Conservation (phyloP, 2,329 filamentous ascomycete genomes). For the Aaosphaeria arxii region DNA sequence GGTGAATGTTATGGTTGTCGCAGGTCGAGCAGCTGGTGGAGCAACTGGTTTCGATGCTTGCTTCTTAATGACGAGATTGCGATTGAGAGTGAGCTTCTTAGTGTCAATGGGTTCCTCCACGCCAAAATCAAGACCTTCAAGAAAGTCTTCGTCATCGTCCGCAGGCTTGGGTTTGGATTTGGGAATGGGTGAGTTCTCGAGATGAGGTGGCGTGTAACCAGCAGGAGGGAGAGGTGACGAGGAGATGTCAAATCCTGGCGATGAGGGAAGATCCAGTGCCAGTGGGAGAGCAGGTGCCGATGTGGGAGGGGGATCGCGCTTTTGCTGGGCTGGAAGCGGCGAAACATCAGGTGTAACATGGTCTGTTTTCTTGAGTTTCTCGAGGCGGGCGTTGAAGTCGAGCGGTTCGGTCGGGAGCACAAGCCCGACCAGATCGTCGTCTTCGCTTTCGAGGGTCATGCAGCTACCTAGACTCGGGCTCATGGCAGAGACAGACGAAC, state of each 20-base stretch:
- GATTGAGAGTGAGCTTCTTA: slow-evolving; percentile 79
- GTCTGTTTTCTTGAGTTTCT: slow-evolving; percentile 61
- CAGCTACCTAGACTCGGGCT: slow-evolving; percentile 92
- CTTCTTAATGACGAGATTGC: slow-evolving; percentile 85
- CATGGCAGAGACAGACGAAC: slow-evolving; percentile 82
- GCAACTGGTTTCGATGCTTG: slow-evolving; percentile 52
- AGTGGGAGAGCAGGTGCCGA: slow-evolving; percentile 18
- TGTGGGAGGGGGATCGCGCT: slow-evolving; percentile 24
- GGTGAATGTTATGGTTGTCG: slow-evolving; percentile 87
- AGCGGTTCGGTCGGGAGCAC: slow-evolving; percentile 80
- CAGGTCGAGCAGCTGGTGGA: slow-evolving; percentile 68
- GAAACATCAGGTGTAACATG: slow-evolving; percentile 17
- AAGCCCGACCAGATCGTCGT: slow-evolving; percentile 88
- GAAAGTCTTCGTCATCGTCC: slow-evolving; percentile 67
- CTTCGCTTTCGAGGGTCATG: slow-evolving; percentile 87
- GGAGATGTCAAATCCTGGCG: slow-evolving; percentile 7
- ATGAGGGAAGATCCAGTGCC: slow-evolving; percentile 12
- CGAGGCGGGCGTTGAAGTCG: slow-evolving; percentile 76
- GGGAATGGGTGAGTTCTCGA: background rate
- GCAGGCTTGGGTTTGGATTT: slow-evolving; percentile 9
- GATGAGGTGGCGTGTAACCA: slow-evolving; percentile 8
- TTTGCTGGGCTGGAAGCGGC: slow-evolving; percentile 16
- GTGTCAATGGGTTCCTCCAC: slow-evolving; percentile 78
- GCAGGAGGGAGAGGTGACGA: slow-evolving; percentile 9
- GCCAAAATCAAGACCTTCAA: slow-evolving; percentile 82